phyloP scores from a whole-genome alignment of 352 stramenopile genomes.

The Phytophthora multivora region DNA sequence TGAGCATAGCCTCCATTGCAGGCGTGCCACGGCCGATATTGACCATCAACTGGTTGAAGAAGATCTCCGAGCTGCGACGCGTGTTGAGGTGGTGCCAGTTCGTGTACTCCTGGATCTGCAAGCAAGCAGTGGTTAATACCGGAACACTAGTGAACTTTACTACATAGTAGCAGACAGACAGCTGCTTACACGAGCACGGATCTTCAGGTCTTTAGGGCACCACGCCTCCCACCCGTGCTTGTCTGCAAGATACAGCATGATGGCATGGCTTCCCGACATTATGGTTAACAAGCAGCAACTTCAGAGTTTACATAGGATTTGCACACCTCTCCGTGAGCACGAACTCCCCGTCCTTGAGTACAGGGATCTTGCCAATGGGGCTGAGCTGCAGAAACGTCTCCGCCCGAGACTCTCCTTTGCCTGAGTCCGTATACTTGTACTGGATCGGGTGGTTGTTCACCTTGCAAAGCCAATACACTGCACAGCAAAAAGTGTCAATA shows the following conservation, averaged over 20 bases:
- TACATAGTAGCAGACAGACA: no score
- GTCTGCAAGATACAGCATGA: slow-evolving; percentile 75
- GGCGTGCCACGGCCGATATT: slow-evolving; percentile 58
- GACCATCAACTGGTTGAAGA: slow-evolving; percentile 63
- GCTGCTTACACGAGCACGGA: slow-evolving; percentile 55
- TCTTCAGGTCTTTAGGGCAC: slow-evolving; percentile 66
- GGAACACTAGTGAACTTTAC: neutral
- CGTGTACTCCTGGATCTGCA: slow-evolving; percentile 79
- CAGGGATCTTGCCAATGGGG: slow-evolving; percentile 71
- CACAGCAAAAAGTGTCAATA: neutral
- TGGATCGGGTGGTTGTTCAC: slow-evolving; percentile 64
- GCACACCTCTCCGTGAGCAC: slow-evolving; percentile 64
- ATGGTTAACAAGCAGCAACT: neutral
- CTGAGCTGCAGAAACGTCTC: slow-evolving; percentile 59
- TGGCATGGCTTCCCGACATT: slow-evolving; percentile 51
- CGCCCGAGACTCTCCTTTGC: slow-evolving; percentile 58
- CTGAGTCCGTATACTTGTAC: slow-evolving; percentile 59
- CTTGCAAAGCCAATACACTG: slow-evolving; percentile 78
- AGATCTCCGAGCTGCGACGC: slow-evolving; percentile 63
- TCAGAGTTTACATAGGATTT: neutral
- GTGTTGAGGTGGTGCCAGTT: slow-evolving; percentile 83
- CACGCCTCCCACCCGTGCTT: slow-evolving; percentile 70
- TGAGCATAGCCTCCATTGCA: slow-evolving; percentile 48
- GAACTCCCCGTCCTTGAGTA: slow-evolving; percentile 72
- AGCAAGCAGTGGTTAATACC: neutral